These are phyloP conservation scores for Talaromyces sp. DNA, from an alignment of 2,329 filamentous ascomycete species.

Conservation along the genomic window DNA sequence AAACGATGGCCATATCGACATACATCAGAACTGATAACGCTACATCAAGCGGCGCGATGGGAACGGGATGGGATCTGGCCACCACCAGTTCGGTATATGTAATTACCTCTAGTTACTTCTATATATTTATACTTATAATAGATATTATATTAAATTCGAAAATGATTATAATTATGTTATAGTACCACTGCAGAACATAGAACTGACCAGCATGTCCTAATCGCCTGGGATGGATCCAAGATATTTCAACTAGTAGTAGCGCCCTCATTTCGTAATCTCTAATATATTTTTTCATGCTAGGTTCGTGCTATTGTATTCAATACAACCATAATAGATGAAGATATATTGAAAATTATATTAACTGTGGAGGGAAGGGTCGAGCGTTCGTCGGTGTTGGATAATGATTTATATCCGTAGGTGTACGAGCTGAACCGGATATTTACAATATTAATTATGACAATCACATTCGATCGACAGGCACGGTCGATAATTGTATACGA, in stretches of 20 bases:
- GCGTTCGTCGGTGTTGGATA: not conserved
- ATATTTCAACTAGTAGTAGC: not conserved
- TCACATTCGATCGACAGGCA: not conserved
- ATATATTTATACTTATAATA: too few species aligned
- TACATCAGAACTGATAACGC: constrained; percentile 18
- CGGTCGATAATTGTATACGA: not conserved
- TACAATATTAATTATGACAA: too few species aligned
- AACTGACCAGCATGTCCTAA: not conserved
- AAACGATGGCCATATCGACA: constrained; percentile 19
- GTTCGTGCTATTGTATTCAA: not conserved
- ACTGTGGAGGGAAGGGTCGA: not conserved
- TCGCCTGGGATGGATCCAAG: not conserved
- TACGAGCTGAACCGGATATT: not conserved
- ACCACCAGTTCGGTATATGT: constrained; percentile 10
- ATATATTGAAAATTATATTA: not conserved
- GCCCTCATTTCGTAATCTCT: too few species aligned
- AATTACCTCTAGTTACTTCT: too few species aligned
- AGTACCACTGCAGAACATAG: too few species aligned
- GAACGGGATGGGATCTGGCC: constrained; percentile 14
- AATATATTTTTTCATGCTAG: too few species aligned
- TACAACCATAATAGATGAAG: not conserved
- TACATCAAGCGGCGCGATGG: constrained; percentile 16
- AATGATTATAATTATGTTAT: too few species aligned
- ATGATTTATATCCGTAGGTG: too few species aligned
- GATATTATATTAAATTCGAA: too few species aligned